Evolutionary conservation across 768 basidiomycete species (phyloP).

Genomic region (Lactarius akahatsu): DNA sequence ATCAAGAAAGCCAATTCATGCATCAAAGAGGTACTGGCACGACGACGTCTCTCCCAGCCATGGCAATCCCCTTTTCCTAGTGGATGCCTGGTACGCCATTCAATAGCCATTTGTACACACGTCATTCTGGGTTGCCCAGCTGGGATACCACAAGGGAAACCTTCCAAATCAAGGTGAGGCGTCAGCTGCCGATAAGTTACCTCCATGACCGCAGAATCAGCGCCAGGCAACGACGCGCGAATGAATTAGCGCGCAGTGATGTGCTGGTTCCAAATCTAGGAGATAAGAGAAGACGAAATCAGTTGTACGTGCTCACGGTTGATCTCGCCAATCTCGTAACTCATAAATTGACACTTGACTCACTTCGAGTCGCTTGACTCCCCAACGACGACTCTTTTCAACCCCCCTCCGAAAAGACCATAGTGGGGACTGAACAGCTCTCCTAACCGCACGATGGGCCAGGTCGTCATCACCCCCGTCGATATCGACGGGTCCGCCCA

Average conservation of each 20-base stretch:
- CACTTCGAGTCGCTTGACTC: neutral
- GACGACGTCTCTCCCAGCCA: too few species aligned
- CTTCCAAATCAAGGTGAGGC: neutral
- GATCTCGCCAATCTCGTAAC: neutral
- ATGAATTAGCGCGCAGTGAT: too few species aligned
- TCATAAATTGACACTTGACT: neutral
- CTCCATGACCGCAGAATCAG: too few species aligned
- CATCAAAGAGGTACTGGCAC: too few species aligned
- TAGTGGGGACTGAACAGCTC: neutral
- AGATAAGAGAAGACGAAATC: neutral
- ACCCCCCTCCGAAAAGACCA: neutral
- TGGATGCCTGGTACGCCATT: too few species aligned
- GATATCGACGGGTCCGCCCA: neutral
- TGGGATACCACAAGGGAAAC: neutral
- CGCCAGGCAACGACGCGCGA: neutral
- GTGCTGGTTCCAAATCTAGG: neutral
- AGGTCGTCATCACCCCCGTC: neutral
- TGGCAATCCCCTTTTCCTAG: too few species aligned
- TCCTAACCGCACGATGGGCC: slow-evolving; percentile 7
- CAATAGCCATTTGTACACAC: too few species aligned
- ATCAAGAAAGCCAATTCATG: too few species aligned
- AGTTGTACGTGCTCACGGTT: neutral
- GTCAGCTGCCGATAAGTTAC: neutral
- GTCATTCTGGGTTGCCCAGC: too few species aligned
- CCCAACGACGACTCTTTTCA: neutral